Conservation (phyloP, 495 filamentous ascomycete genomes). For the Aspergillus hancockii region DNA sequence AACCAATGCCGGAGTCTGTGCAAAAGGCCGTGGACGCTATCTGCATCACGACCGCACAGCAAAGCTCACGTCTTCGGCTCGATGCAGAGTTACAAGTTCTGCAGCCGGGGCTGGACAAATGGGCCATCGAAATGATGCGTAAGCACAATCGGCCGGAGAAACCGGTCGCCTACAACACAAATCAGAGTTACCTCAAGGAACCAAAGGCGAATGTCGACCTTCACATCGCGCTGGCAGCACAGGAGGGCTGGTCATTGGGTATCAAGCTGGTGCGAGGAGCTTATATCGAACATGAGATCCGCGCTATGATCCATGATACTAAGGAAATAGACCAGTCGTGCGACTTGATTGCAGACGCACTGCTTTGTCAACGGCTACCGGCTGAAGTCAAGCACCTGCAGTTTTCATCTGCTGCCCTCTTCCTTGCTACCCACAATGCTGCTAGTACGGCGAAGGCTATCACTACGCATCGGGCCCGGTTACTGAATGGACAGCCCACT, state of each 20-base stretch:
- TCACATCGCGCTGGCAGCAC: conserved; percentile 32
- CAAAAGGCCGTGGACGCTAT: conserved; percentile 36
- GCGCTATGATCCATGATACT: conserved; percentile 42
- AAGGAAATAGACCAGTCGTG: conserved; percentile 45
- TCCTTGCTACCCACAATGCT: conserved; percentile 44
- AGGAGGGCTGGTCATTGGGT: conserved; percentile 34
- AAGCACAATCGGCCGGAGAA: conserved; percentile 29
- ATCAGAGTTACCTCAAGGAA: conserved; percentile 41
- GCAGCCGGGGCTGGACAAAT: conserved; percentile 36
- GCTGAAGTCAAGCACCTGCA: conserved; percentile 12
- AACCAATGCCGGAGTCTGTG: conserved; percentile 27
- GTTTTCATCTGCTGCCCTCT: conserved; percentile 37
- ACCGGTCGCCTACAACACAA: conserved; percentile 42
- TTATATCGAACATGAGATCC: conserved; percentile 40
- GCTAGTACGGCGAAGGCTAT: conserved; percentile 34
- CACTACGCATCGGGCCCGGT: conserved; percentile 23
- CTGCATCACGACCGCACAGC: conserved; percentile 25
- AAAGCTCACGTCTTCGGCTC: conserved; percentile 38
- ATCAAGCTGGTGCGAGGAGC: conserved; percentile 46
- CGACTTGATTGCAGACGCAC: conserved; percentile 37
- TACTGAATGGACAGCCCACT: conserved; percentile 25
- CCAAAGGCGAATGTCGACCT: conserved; percentile 34
- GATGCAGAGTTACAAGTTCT: conserved; percentile 42
- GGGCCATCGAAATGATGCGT: conserved; percentile 43
- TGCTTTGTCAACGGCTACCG: conserved; percentile 26